Evolutionary conservation across 2,329 filamentous ascomycete genomes (phyloP).

Genomic region (Lachnellula hyalina): DNA sequence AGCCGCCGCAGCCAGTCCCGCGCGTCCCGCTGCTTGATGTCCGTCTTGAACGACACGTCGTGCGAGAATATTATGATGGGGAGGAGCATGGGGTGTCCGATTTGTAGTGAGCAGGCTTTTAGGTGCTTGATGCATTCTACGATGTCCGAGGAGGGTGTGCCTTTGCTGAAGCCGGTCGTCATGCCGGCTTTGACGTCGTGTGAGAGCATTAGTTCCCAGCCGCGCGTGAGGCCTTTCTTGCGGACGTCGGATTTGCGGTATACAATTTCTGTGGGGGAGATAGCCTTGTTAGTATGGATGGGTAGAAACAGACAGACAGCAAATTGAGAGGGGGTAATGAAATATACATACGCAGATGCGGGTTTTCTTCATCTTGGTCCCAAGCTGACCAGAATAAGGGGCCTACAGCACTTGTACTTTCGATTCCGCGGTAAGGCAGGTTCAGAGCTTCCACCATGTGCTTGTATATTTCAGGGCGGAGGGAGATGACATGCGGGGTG

Average conservation of each 20-base stretch:
- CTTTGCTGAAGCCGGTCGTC: slow-evolving; percentile 58
- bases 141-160: slow-evolving; percentile 53
- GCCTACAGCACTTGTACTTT: slow-evolving; percentile 53
- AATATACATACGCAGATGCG: slow-evolving; percentile 46
- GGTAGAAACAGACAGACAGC: too few species aligned
- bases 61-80: slow-evolving; percentile 54
- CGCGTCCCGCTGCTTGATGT: slow-evolving; percentile 57
- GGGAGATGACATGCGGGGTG: slow-evolving; percentile 47
- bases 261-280: slow-evolving; percentile 44
- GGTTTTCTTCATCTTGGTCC: slow-evolving; percentile 51
- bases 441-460: slow-evolving; percentile 50
- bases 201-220: slow-evolving; percentile 60
- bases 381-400: slow-evolving; percentile 58
- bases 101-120: slow-evolving; percentile 42
- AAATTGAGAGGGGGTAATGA: not conserved
- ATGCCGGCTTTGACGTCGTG: slow-evolving; percentile 49
- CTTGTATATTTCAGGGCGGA: slow-evolving; percentile 46
- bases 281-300: not conserved
- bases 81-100: slow-evolving; percentile 54
- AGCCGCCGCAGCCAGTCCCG: slow-evolving; percentile 56
- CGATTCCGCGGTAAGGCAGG: slow-evolving; percentile 52
- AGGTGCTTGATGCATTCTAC: slow-evolving; percentile 45
- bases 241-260: slow-evolving; percentile 62
- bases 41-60: slow-evolving; percentile 50
- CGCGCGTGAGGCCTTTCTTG: slow-evolving; percentile 58